Percentiles rank a stretch among this genome's conserved stretches.
Evolutionary conservation across 31 red algal species (phyloP).

Genomic region (Bonnemaisonia californica): DNA sequence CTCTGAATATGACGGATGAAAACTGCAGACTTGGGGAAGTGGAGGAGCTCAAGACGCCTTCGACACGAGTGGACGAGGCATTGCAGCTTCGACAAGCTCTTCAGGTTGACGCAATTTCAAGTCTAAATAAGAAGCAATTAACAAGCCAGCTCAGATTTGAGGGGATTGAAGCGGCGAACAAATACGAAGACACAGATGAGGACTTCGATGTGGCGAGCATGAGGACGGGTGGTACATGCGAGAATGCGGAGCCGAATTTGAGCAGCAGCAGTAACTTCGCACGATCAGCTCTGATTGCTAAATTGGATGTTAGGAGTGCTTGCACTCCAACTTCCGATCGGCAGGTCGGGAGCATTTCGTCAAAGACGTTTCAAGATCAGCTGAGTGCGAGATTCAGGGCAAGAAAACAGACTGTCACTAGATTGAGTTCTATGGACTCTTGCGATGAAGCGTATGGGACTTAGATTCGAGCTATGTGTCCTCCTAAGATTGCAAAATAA

Average conservation of each 20-base stretch:
- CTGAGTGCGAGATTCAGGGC: constrained; percentile 11
- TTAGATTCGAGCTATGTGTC: too few relatives aligned
- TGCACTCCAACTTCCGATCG: neutral
- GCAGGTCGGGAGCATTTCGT: neutral
- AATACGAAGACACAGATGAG: constrained; percentile 31
- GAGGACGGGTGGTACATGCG: neutral
- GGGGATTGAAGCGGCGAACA: neutral
- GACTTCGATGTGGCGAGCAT: constrained; percentile 28
- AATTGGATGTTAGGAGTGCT: constrained; percentile 1
- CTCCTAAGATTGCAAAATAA: too few relatives aligned
- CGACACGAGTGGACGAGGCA: neutral
- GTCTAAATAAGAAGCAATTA: constrained; percentile 6
- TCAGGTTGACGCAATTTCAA: neutral
- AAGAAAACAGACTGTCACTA: neutral
- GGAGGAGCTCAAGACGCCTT: neutral
- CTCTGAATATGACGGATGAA: too few relatives aligned
- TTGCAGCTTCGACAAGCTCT: constrained; percentile 15
- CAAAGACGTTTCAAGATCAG: constrained; percentile 26
- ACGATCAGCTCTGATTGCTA: neutral
- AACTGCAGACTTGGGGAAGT: too few relatives aligned
- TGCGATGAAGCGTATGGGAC: constrained; percentile 5
- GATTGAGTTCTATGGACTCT: constrained; percentile 15
- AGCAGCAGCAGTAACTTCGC: neutral
- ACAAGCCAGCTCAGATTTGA: neutral
- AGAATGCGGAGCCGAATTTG: constrained; percentile 17